Conservation (phyloP, 768 basidiomycete genomes). For the Piloderma croceum region DNA sequence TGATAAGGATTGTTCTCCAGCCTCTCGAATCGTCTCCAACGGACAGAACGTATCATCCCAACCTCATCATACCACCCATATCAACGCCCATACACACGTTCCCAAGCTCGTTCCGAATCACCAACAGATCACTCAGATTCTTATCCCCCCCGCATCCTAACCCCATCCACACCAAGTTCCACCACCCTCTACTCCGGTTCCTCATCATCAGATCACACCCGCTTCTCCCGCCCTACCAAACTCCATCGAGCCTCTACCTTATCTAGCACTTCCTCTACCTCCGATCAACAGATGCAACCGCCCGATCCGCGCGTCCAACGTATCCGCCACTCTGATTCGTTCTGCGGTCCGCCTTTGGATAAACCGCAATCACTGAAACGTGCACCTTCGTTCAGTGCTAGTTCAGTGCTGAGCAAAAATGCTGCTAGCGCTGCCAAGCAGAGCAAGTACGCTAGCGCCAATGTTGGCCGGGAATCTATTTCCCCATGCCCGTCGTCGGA, state of each 20-base stretch:
- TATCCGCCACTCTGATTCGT: slow-evolving; percentile 45
- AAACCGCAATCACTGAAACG: slow-evolving; percentile 37
- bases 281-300: slow-evolving; percentile 18
- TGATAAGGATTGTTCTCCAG: slow-evolving; percentile 32
- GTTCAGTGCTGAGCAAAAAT: slow-evolving; percentile 2
- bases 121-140: slow-evolving; percentile 15
- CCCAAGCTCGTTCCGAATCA: too few species aligned
- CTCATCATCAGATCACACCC: slow-evolving; percentile 34
- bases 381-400: slow-evolving; percentile 53
- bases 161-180: slow-evolving; percentile 56
- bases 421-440: slow-evolving; percentile 7
- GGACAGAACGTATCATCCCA: slow-evolving; percentile 49
- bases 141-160: slow-evolving; percentile 37
- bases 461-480: slow-evolving; percentile 33
- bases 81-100: slow-evolving; percentile 34
- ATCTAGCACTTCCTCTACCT: slow-evolving; percentile 38
- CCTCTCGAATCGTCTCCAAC: slow-evolving; percentile 63
- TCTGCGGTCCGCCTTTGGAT: slow-evolving; percentile 31
- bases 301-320: slow-evolving; percentile 46
- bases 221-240: slow-evolving; percentile 32
- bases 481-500: slow-evolving; percentile 57
- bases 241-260: slow-evolving; percentile 41
- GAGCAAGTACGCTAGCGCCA: slow-evolving; percentile 15
- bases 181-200: slow-evolving; percentile 52
- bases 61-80: slow-evolving; percentile 56